Base-by-base conservation (phyloP, 129 eudicot species). In the Flaveria linearis region DNA sequence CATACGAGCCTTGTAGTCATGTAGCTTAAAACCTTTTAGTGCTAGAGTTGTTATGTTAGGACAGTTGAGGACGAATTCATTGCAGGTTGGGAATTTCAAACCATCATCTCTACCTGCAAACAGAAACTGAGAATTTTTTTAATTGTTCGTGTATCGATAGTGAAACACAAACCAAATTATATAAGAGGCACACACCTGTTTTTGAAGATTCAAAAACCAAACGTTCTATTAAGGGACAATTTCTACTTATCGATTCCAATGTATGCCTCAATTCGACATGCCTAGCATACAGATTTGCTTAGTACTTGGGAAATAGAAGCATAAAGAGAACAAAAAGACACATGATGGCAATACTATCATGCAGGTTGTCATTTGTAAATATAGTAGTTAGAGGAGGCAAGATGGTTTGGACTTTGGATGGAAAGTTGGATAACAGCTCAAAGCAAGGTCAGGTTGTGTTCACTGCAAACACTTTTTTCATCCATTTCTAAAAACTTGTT, bases 71-170 rank as follows among this genome's bases (percentile, higher is more conserved):
- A 89, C 93, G 11, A 92, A 84, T 56, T 92, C 96, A 77, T 58
- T 76, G 86, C 96, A 92, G 56, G 96, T 89, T 63, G 91, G 88
- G 77, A 79, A 68, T 81, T 87, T 86, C 80, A 92, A 82, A 79
- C 89, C 87, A 79, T 89, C 96, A 79, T 92, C 96, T 82, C 96
- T 86, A 63, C 96, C 97, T 89, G 85, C 50, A 77, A 46, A 83
- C 41, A 50, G 58, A 56, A 51, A 62, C 50, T 60, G 1, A 50
- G n/a, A 53, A 76, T 74, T 78, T 71, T 72, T 49, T 66, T 15
- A 33, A 68, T 46, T 17, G n/a, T 67, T 28, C 36, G 55, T 28
- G 50, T 9, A 68, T 63, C 9, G 53, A 46, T 15, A 9, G 25
- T 72, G 75, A 73, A 78, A 56, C 25, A 39, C 16, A 46, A 69